Percentiles rank a stretch among this genome's conserved stretches.
phyloP scores from a whole-genome alignment of 2,329 filamentous ascomycete species.

The Xylariaceae sp. region DNA sequence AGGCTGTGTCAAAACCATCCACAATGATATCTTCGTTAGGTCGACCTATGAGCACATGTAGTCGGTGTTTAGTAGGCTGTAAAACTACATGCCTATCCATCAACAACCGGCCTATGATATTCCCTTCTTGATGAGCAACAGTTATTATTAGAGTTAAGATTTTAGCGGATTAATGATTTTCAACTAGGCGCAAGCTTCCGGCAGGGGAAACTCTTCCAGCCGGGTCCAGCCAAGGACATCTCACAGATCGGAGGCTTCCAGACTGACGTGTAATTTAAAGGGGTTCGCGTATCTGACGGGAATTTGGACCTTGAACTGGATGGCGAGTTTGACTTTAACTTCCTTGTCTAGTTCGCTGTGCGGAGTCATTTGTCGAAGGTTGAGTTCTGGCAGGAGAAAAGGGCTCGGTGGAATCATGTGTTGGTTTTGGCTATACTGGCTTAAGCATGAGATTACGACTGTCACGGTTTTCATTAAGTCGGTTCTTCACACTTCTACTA shows the following conservation, averaged over 20 bases:
- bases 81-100: background rate
- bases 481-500: no score
- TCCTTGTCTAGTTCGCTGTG: background rate
- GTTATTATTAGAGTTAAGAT: no score
- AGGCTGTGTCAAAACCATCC: slow-evolving; percentile 7
- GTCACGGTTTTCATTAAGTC: background rate
- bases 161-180: background rate
- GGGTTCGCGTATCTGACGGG: background rate
- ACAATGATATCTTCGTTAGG: slow-evolving; percentile 7
- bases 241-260: background rate
- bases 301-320: background rate
- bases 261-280: background rate
- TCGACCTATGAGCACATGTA: slow-evolving; percentile 16
- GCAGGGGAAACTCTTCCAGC: background rate
- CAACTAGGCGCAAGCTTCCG: background rate
- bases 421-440: no score
- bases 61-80: background rate
- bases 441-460: background rate
- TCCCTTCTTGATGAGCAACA: background rate
- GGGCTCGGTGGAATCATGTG: no score
- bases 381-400: no score
- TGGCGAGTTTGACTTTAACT: background rate
- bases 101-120: background rate
- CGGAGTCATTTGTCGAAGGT: no score
- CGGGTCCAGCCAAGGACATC: no score